Evolutionary conservation across 2,329 filamentous ascomycete species (phyloP).

Genomic region (Magnaporthales sp.): DNA sequence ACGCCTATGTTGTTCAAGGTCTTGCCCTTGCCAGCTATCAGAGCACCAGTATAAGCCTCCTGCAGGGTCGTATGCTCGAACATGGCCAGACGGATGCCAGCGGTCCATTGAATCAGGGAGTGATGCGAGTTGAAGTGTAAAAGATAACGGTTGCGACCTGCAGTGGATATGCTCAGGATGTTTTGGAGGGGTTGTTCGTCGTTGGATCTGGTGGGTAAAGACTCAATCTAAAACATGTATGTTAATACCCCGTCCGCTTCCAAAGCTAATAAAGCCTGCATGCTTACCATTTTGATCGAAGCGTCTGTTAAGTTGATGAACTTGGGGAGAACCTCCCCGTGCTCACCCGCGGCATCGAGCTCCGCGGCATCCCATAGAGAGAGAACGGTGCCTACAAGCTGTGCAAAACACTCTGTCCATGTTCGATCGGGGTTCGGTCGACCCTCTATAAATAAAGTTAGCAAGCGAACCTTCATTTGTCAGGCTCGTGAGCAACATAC

Average conservation of each 20-base stretch:
- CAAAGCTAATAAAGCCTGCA: neutral
- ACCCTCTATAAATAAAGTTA: constrained; percentile 52
- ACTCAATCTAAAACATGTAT: constrained; percentile 58
- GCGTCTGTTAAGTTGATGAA: constrained; percentile 98
- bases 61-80: constrained; percentile 89
- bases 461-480: neutral
- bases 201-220: constrained; percentile 71
- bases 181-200: constrained; percentile 81
- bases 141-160: constrained; percentile 89
- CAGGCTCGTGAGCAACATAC: constrained; percentile 45
- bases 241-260: neutral
- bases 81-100: constrained; percentile 86
- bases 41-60: constrained; percentile 90
- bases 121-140: constrained; percentile 94
- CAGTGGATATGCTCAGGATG: constrained; percentile 90
- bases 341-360: constrained; percentile 76
- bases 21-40: constrained; percentile 93
- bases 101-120: constrained; percentile 91
- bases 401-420: constrained; percentile 96
- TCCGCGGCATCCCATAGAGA: constrained; percentile 94
- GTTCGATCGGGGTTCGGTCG: constrained; percentile 76
- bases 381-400: constrained; percentile 88
- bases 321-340: constrained; percentile 44
- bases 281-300: constrained; percentile 90
- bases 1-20: constrained; percentile 78